Evolutionary conservation across 2,329 filamentous ascomycete species (phyloP).

Genomic region (Aspergillus piperis): DNA sequence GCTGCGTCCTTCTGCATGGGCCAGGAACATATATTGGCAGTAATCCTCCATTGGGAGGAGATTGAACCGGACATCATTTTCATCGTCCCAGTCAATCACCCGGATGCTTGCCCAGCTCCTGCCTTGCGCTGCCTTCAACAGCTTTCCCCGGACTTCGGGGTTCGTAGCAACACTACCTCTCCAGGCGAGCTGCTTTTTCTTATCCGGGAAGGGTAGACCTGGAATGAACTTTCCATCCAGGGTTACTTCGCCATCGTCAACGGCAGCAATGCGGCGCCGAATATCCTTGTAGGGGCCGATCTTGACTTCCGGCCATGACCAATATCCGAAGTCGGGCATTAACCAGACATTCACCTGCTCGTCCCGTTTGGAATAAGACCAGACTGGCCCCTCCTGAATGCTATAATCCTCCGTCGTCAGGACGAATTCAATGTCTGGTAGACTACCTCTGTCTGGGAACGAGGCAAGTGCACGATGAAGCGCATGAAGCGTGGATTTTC

Average conservation of each 20-base stretch:
- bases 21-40: slow-evolving; percentile 57
- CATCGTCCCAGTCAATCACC: slow-evolving; percentile 44
- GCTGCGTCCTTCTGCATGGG: slow-evolving; percentile 56
- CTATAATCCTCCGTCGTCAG: slow-evolving; percentile 51
- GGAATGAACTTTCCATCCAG: slow-evolving; percentile 21
- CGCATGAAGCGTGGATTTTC: slow-evolving; percentile 48
- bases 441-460: slow-evolving; percentile 37
- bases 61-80: slow-evolving; percentile 42
- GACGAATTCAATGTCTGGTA: slow-evolving; percentile 54
- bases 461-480: slow-evolving; percentile 51
- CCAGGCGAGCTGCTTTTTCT: slow-evolving; percentile 53
- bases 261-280: slow-evolving; percentile 37
- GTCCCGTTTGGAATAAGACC: slow-evolving; percentile 47
- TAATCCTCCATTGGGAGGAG: slow-evolving; percentile 55
- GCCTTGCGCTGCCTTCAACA: slow-evolving; percentile 41
- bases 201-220: slow-evolving; percentile 34
- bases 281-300: slow-evolving; percentile 49
- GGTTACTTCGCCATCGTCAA: slow-evolving; percentile 36
- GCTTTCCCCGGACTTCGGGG: slow-evolving; percentile 39
- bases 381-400: slow-evolving; percentile 36
- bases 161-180: slow-evolving; percentile 47
- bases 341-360: slow-evolving; percentile 50
- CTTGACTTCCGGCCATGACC: slow-evolving; percentile 54
- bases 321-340: slow-evolving; percentile 58
- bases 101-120: slow-evolving; percentile 52